Conservation (phyloP, 2,329 filamentous ascomycete species). For the Zymoseptoria tritici region DNA sequence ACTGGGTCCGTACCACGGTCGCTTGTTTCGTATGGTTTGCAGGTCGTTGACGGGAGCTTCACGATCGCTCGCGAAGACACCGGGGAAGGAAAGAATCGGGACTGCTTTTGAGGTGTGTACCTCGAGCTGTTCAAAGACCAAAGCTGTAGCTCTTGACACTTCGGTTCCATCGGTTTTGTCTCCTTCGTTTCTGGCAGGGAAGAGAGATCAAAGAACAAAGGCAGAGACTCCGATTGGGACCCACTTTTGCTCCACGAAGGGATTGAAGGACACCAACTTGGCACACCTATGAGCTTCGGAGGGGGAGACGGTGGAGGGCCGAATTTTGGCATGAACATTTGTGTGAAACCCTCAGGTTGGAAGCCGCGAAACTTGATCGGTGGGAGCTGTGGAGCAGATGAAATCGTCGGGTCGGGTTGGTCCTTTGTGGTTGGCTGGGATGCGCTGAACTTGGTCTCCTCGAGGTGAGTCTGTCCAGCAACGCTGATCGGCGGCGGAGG, state of each 20-base stretch:
- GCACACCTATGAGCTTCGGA: slow-evolving; percentile 11
- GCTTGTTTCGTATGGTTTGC: slow-evolving; percentile 11
- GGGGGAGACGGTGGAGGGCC: slow-evolving; percentile 6
- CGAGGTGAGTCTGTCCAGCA: slow-evolving; percentile 1
- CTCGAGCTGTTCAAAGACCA: slow-evolving; percentile 7
- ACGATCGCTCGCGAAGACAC: slow-evolving; percentile 12
- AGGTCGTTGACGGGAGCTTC: slow-evolving; percentile 17
- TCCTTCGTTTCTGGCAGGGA: slow-evolving; percentile 17
- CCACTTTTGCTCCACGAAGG: slow-evolving; percentile 18
- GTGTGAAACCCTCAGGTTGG: slow-evolving; percentile 14
- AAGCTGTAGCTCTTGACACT: slow-evolving; percentile 14
- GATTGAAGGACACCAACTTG: slow-evolving; percentile 23
- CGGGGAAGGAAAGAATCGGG: slow-evolving; percentile 24
- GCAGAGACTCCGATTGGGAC: slow-evolving; percentile 16
- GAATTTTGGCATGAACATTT: slow-evolving; percentile 5
- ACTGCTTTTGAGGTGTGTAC: slow-evolving; percentile 19
- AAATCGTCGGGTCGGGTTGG: neutral
- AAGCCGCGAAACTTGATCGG: slow-evolving; percentile 17
- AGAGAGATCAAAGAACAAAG: slow-evolving; percentile 25
- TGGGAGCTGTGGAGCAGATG: slow-evolving; percentile 15
- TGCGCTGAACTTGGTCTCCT: neutral
- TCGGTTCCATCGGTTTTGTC: neutral
- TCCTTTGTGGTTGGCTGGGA: neutral
- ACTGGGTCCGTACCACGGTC: neutral
- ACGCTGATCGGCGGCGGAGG: neutral